Evolutionary conservation across 2,329 filamentous ascomycete species (phyloP), one percentile per base, ranked within the genome.

Genomic region (Aureobasidium subglaciale): DNA sequence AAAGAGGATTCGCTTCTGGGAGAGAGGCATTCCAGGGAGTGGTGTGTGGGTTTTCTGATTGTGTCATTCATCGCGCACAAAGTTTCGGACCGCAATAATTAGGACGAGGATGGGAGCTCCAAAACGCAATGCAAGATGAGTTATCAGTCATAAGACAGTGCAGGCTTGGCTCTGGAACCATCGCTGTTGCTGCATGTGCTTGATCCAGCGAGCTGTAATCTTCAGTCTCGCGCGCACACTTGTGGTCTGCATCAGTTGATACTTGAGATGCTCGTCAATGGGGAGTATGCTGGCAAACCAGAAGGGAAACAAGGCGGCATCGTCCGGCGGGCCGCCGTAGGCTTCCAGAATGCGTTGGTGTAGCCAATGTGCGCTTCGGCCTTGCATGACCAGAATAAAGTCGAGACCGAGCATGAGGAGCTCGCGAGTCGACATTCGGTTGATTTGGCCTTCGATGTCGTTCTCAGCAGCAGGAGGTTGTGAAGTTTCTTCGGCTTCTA

Each of bases 221-320:
- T 95, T 95, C 55, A 96, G 71, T 56, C 91, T 77, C 64, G 90
- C 84, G 58, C 91, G 78, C 4, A 95, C 89, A 61, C 87, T 92
- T 3, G 78, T 84, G 5, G 86, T 87, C 11, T 77, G 77, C 13
- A 96, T 72, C 18, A 96, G 73, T 11, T 80, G 77, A 62, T 95
- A 95, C 67, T 92, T 95, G 63, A 93, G 86, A 25, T 83, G 74
- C 24, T 93, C 87, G 13, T 81, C 79, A 34, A 93, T 83, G 0
- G 90, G 90, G 11, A 95, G 71, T 18, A 93, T 84, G 64, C 83
- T 88, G 9, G 87, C 90, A 62, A 96, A 86, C 91, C 91, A 96
- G 79, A 90, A 96, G 0, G 90, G 88, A 62, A 96, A 93, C 1
- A 82, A 69, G 3, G 84, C 84, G 1, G 89, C 84, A 64, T 95